These are phyloP conservation scores for Aegilops sharonensis DNA, from an alignment of 176 grass and related monocot species.

Conservation along the genomic window DNA sequence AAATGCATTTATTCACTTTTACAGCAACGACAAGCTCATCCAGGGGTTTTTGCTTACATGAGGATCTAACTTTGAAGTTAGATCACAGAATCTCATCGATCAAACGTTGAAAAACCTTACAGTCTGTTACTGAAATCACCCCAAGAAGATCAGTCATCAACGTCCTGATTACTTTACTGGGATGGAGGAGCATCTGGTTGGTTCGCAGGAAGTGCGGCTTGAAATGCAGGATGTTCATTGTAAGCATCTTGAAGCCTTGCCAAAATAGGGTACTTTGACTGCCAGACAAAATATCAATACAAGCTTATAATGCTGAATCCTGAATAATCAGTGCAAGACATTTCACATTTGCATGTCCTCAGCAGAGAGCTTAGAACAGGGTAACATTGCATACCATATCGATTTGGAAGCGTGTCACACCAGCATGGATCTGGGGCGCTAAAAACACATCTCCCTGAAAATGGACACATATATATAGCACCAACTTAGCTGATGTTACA, in stretches of 20 bases:
- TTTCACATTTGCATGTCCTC: neutral
- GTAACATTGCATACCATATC: constrained; percentile 55
- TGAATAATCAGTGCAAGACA: neutral
- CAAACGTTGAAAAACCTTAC: neutral
- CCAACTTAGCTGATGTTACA: neutral
- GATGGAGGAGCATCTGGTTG: constrained; percentile 18
- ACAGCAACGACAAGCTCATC: neutral
- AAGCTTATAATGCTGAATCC: neutral
- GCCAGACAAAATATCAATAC: neutral
- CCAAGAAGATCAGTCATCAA: neutral
- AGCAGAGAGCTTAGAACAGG: no score
- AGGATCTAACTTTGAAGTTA: neutral
- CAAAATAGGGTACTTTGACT: constrained; percentile 16
- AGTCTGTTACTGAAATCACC: no score
- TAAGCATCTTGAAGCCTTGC: constrained; percentile 3
- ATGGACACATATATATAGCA: constrained; percentile 18
- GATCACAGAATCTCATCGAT: neutral
- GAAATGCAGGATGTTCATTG: constrained; percentile 1
- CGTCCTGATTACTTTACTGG: neutral
- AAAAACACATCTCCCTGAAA: constrained; percentile 73
- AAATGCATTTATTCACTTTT: neutral
- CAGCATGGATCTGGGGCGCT: constrained; percentile 61
- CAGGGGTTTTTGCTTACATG: neutral
- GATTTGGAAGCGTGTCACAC: constrained; percentile 58
- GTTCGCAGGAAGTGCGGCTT: constrained; percentile 4